Conservation (phyloP, 1,284 basidiomycete species). For the Boletus austroedulis region DNA sequence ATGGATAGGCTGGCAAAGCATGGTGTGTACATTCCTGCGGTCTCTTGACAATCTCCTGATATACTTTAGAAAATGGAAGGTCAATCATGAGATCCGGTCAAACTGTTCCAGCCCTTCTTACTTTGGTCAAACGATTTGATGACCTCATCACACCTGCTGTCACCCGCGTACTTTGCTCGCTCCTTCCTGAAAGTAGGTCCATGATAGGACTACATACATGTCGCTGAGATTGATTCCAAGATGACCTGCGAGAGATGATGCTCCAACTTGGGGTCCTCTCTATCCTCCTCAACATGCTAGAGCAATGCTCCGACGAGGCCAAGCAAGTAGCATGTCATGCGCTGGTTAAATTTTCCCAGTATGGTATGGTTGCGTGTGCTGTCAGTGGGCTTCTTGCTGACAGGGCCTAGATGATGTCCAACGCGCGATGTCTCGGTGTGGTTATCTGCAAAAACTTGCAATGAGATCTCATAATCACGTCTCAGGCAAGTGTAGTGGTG, state of each 20-base stretch:
- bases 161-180: slow-evolving; percentile 23
- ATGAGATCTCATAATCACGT: slow-evolving; percentile 7
- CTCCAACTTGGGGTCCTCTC: slow-evolving; percentile 16
- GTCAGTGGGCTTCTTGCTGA: neutral
- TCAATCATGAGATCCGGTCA: slow-evolving; percentile 5
- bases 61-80: slow-evolving; percentile 7
- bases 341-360: slow-evolving; percentile 18
- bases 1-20: slow-evolving; percentile 21
- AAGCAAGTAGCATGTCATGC: slow-evolving; percentile 15
- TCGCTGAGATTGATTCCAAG: slow-evolving; percentile 10
- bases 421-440: slow-evolving; percentile 2
- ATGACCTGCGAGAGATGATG: slow-evolving; percentile 20
- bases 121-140: slow-evolving; percentile 20
- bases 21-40: slow-evolving; percentile 6
- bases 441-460: slow-evolving; percentile 18
- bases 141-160: slow-evolving; percentile 35
- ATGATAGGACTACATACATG: neutral
- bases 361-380: slow-evolving; percentile 14
- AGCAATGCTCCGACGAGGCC: slow-evolving; percentile 21
- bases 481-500: slow-evolving; percentile 17
- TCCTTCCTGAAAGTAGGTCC: slow-evolving; percentile 26
- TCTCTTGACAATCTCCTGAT: neutral
- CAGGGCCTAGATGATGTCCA: slow-evolving; percentile 15
- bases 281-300: slow-evolving; percentile 23
- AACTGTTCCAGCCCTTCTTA: slow-evolving; percentile 21